phyloP scores from a whole-genome alignment of 768 basidiomycete genomes.

The Russula foetens region DNA sequence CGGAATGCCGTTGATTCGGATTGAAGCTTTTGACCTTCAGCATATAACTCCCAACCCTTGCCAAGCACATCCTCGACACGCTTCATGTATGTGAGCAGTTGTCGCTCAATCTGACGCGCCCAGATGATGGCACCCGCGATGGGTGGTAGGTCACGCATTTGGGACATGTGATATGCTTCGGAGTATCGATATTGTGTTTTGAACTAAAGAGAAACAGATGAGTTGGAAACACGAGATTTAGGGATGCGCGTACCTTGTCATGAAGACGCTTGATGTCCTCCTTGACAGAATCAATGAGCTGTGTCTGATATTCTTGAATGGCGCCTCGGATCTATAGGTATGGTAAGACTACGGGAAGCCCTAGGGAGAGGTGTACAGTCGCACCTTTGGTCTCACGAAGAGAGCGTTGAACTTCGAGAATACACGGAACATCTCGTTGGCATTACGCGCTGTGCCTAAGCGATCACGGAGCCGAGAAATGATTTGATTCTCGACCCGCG shows the following conservation, averaged over 20 bases:
- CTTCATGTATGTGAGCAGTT: constrained; percentile 95
- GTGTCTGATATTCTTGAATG: constrained; percentile 98
- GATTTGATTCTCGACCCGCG: constrained; percentile 97
- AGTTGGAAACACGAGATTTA: background rate
- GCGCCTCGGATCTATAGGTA: constrained; percentile 79
- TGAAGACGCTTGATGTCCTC: constrained; percentile 95
- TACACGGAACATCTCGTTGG: constrained; percentile 99
- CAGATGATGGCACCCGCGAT: constrained; percentile 97
- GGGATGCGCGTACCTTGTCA: constrained; percentile 54
- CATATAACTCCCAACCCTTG: constrained; percentile 97
- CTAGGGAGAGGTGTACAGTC: constrained; percentile 9
- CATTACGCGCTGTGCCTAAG: constrained; percentile 90
- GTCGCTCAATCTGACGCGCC: constrained; percentile 98
- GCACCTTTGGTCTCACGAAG: constrained; percentile 91
- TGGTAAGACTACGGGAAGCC: background rate
- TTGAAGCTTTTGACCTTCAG: constrained; percentile 97
- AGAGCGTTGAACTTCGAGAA: constrained; percentile 98
- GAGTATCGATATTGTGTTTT: constrained; percentile 94
- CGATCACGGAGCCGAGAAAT: constrained; percentile 88
- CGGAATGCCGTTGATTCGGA: constrained; percentile 87
- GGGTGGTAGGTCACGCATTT: constrained; percentile 97
- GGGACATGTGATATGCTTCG: constrained; percentile 96
- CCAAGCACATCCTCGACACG: constrained; percentile 97
- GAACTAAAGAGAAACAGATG: constrained; percentile 43
- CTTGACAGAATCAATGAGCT: constrained; percentile 97